Evolutionary conservation across 768 basidiomycete species (phyloP).

Genomic region (Pleurotus citrinopileatus): DNA sequence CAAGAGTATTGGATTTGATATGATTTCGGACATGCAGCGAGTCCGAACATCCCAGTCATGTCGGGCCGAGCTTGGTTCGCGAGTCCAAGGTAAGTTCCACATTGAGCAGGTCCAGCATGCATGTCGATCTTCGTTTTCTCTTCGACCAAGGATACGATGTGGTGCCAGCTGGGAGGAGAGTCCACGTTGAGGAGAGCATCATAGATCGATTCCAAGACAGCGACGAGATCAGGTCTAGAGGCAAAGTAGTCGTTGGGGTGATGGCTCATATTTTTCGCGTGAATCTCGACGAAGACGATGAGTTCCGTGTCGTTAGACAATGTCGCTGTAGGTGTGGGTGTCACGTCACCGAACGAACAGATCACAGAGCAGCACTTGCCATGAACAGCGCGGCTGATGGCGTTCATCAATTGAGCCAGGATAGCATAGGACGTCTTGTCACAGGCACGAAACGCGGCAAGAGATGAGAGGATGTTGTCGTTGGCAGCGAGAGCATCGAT

Average conservation of each 20-base stretch:
- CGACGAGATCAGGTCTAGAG: not conserved
- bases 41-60: constrained; percentile 5
- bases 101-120: constrained; percentile 7
- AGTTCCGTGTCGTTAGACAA: not conserved
- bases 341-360: not conserved
- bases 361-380: not conserved
- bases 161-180: not conserved
- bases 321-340: not conserved
- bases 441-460: not conserved
- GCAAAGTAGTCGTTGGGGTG: not conserved
- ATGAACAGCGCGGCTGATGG: not conserved
- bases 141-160: constrained; percentile 7
- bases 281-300: not conserved
- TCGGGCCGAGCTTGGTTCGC: constrained; percentile 13
- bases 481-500: not conserved
- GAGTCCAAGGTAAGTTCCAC: constrained; percentile 7
- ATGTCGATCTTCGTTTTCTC: not conserved
- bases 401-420: not conserved
- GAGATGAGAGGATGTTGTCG: not conserved
- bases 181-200: not conserved
- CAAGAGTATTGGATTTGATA: constrained; percentile 8
- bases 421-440: not conserved
- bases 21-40: not conserved
- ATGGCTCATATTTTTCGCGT: not conserved
- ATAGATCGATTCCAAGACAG: not conserved